A percentile compares a stretch with the other conserved stretches of the same genome.
phyloP scores from a whole-genome alignment of 768 basidiomycete species.

The Gloeopeniophorella convolvens region DNA sequence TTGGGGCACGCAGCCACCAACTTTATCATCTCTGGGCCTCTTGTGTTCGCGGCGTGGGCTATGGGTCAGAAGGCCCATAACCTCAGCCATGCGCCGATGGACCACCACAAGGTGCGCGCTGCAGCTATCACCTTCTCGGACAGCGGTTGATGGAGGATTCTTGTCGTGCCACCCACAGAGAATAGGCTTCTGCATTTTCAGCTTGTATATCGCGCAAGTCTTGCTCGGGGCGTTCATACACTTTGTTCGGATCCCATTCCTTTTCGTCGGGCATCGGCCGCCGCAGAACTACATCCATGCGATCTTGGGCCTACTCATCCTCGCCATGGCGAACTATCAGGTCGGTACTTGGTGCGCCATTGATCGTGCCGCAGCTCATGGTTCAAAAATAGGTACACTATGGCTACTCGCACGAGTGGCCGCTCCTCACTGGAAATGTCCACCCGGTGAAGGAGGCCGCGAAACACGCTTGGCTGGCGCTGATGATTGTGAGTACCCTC shows the following conservation, averaged over 20 bases:
- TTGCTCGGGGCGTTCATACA: constrained; percentile 46
- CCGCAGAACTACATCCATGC: constrained; percentile 40
- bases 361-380: not conserved
- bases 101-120: constrained; percentile 34
- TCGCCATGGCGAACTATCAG: constrained; percentile 46
- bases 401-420: constrained; percentile 19
- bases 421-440: constrained; percentile 7
- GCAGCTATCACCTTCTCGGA: too few species aligned
- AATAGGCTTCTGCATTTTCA: constrained; percentile 45
- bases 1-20: constrained; percentile 7
- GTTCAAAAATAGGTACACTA: constrained; percentile 1
- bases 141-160: too few species aligned
- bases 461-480: constrained; percentile 14
- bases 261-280: constrained; percentile 30
- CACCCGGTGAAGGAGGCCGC: constrained; percentile 4
- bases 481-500: constrained; percentile 12
- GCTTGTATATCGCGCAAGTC: constrained; percentile 48
- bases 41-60: constrained; percentile 47
- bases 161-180: too few species aligned
- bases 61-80: constrained; percentile 26
- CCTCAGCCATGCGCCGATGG: constrained; percentile 14
- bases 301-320: constrained; percentile 45
- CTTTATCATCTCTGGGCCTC: constrained; percentile 37
- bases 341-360: constrained; percentile 21
- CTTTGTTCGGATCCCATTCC: constrained; percentile 38